Conservation (phyloP, 768 basidiomycete species). For the Butyriboletus loyo region DNA sequence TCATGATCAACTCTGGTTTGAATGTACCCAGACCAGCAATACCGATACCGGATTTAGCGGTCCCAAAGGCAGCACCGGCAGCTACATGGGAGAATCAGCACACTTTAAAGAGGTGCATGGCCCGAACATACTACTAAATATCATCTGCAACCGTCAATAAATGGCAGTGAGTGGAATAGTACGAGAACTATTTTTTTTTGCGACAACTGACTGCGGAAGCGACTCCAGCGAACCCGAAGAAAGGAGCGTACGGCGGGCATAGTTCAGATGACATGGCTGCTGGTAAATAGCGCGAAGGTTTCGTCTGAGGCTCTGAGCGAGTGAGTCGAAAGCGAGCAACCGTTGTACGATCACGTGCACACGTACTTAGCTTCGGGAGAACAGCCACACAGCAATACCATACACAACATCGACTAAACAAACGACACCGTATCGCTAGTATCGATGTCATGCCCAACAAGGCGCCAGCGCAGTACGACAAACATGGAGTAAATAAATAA, state of each 20-base stretch:
- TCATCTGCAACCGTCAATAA: slow-evolving; percentile 61
- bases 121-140: slow-evolving; percentile 80
- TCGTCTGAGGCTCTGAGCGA: neutral
- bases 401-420: neutral
- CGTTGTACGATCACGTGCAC: slow-evolving; percentile 13
- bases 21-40: slow-evolving; percentile 94
- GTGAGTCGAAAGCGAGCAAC: neutral
- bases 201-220: slow-evolving; percentile 75
- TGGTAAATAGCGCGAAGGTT: neutral
- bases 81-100: slow-evolving; percentile 44
- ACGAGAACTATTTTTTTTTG: neutral
- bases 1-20: slow-evolving; percentile 97
- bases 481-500: neutral
- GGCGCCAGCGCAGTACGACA: neutral
- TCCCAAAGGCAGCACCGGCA: slow-evolving; percentile 93
- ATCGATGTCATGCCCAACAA: too few species aligned
- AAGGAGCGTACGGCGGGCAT: slow-evolving; percentile 93
- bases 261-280: slow-evolving; percentile 46
- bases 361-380: neutral
- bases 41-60: slow-evolving; percentile 94
- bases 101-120: neutral
- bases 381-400: neutral
- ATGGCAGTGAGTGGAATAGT: slow-evolving; percentile 6
- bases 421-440: too few species aligned
- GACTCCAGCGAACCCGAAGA: slow-evolving; percentile 98